Evolutionary conservation across 352 stramenopile species (phyloP).

Genomic region (Peronospora tabacina): DNA sequence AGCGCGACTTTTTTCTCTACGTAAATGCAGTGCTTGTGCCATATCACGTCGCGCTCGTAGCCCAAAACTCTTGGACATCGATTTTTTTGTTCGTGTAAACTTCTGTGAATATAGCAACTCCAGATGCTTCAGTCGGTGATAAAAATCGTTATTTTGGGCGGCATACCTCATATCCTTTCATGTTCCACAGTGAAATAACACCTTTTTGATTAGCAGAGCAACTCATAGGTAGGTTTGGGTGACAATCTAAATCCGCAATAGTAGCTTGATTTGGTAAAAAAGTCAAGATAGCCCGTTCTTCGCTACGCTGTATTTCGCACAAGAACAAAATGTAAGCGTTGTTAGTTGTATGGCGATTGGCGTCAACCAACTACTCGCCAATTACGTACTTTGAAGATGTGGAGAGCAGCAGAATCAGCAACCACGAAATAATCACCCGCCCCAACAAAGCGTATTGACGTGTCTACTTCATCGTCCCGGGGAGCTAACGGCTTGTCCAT

Average conservation of each 20-base stretch:
- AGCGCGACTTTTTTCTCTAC: too few relatives aligned
- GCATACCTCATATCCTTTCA: constrained; percentile 14
- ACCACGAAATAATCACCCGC: constrained; percentile 30
- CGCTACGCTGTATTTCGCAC: constrained; percentile 18
- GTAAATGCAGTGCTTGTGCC: too few relatives aligned
- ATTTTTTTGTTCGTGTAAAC: too few relatives aligned
- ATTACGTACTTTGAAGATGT: constrained; percentile 33
- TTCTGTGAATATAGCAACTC: too few relatives aligned
- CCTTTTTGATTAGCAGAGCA: constrained; percentile 35
- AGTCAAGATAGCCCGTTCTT: constrained; percentile 15
- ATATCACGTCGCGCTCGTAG: too few relatives aligned
- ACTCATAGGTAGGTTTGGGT: constrained; percentile 27
- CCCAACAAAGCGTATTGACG: constrained; percentile 31
- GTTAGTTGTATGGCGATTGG: neutral
- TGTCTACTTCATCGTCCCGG: constrained; percentile 10
- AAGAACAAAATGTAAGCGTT: neutral
- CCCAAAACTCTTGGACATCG: too few relatives aligned
- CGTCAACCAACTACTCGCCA: neutral
- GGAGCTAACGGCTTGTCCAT: constrained; percentile 15
- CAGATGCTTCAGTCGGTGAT: too few relatives aligned
- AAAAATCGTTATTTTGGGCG: too few relatives aligned
- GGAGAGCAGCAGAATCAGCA: constrained; percentile 21
- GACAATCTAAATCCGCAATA: constrained; percentile 36
- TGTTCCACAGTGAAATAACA: constrained; percentile 32
- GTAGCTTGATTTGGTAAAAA: constrained; percentile 24